Evolutionary conservation across 306 rosid genomes (phyloP).

Genomic region (Quercus gilva): DNA sequence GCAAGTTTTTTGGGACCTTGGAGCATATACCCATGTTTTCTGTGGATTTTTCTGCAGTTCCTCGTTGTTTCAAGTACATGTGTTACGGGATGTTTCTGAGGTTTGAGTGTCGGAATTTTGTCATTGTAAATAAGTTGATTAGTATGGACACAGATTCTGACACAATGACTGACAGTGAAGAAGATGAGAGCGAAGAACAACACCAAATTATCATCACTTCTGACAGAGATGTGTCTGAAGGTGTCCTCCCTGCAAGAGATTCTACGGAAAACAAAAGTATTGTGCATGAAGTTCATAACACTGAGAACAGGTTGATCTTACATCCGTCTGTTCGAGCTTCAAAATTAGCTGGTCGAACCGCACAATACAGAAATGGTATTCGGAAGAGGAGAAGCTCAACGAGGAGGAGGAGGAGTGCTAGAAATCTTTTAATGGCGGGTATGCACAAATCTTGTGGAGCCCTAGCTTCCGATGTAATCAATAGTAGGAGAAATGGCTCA

Average conservation of each 20-base stretch:
- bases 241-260: slow-evolving; percentile 1
- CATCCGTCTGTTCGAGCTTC: slow-evolving; percentile 36
- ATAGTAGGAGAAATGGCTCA: slow-evolving; percentile 33
- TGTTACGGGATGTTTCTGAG: slow-evolving; percentile 38
- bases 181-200: slow-evolving; percentile 15
- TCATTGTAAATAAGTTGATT: slow-evolving; percentile 21
- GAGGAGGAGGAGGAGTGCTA: slow-evolving; percentile 50
- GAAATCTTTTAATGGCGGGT: slow-evolving; percentile 34
- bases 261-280: slow-evolving; percentile 7
- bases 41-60: too few species aligned
- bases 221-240: not conserved
- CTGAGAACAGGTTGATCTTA: not conserved
- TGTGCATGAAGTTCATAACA: slow-evolving; percentile 14
- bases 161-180: slow-evolving; percentile 24
- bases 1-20: slow-evolving; percentile 45
- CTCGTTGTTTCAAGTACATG: slow-evolving; percentile 41
- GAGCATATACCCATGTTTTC: too few species aligned
- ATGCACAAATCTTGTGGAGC: slow-evolving; percentile 19
- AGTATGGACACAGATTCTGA: slow-evolving; percentile 27
- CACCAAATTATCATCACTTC: slow-evolving; percentile 1
- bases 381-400: slow-evolving; percentile 57
- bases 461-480: slow-evolving; percentile 29
- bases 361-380: slow-evolving; percentile 34
- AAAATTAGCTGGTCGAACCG: slow-evolving; percentile 33
- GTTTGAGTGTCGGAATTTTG: slow-evolving; percentile 25